Evolutionary conservation across 805 yeast genomes (phyloP).

Genomic region (Candida nanaspora): DNA sequence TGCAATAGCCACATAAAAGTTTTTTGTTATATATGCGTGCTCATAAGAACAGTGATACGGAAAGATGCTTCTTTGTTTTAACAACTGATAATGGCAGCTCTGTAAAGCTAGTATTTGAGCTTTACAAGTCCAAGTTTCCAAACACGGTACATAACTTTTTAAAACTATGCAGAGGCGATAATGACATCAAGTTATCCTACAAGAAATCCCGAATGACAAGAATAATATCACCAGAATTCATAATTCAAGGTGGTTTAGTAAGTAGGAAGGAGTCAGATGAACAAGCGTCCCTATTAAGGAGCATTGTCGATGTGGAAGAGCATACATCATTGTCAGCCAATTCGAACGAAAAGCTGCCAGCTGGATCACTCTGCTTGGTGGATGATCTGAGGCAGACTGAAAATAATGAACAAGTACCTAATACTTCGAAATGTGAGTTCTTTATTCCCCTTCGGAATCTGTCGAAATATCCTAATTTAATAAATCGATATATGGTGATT

Average conservation of each 20-base stretch:
- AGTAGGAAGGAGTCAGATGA: conserved; percentile 3
- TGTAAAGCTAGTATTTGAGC: conserved; percentile 6
- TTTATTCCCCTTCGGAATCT: conserved; percentile 18
- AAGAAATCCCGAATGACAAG: conserved; percentile 15
- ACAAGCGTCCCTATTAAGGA: neutral
- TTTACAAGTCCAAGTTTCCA: conserved; percentile 8
- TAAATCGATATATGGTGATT: conserved; percentile 12
- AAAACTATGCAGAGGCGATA: conserved; percentile 10
- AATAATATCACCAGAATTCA: conserved; percentile 21
- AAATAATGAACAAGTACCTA: neutral
- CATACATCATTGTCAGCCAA: neutral
- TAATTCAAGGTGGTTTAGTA: conserved; percentile 17
- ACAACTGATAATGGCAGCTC: conserved; percentile 1
- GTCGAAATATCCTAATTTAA: conserved; percentile 7
- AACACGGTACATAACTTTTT: conserved; percentile 8
- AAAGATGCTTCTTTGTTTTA: conserved; percentile 4
- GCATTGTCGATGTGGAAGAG: conserved; percentile 6
- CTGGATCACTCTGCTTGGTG: conserved; percentile 14
- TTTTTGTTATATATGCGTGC: too few relatives aligned
- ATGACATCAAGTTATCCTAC: conserved; percentile 6
- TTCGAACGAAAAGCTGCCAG: neutral
- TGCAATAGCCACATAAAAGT: too few relatives aligned
- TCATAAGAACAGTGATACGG: neutral
- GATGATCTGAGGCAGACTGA: neutral
- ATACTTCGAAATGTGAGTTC: conserved; percentile 11